These are phyloP conservation scores for Apophysomyces ossiformis DNA, from an alignment of 371 early-diverging fungal genomes.

Conservation along the genomic window DNA sequence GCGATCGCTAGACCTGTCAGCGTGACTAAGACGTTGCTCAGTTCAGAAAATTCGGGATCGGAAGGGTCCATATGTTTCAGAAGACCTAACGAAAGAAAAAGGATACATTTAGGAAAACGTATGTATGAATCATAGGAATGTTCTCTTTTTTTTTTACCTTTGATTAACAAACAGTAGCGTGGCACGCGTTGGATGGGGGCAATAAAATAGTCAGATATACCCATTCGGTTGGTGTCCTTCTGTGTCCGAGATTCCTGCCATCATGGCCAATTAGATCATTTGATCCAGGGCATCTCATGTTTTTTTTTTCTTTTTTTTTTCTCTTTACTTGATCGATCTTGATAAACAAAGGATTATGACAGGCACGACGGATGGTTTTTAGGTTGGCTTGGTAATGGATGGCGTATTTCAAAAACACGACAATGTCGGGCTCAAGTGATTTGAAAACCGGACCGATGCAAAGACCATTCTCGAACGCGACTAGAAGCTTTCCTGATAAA, in stretches of 20 bases:
- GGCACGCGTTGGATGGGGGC: slow-evolving; percentile 52
- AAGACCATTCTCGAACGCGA: slow-evolving; percentile 19
- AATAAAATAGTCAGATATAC: slow-evolving; percentile 51
- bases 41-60: slow-evolving; percentile 26
- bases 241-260: slow-evolving; percentile 40
- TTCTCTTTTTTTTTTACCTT: slow-evolving; percentile 30
- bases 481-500: slow-evolving; percentile 34
- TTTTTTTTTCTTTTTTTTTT: background rate
- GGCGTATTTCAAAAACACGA: slow-evolving; percentile 50
- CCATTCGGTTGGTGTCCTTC: slow-evolving; percentile 48
- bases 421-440: slow-evolving; percentile 31
- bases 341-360: slow-evolving; percentile 41
- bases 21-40: slow-evolving; percentile 33
- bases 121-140: background rate
- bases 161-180: slow-evolving; percentile 47
- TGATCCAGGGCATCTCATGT: no score
- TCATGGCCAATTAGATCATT: background rate
- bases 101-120: background rate
- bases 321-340: slow-evolving; percentile 49
- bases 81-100: slow-evolving; percentile 26
- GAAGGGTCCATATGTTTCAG: slow-evolving; percentile 37
- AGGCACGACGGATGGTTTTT: slow-evolving; percentile 43
- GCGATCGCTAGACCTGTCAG: slow-evolving; percentile 42
- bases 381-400: slow-evolving; percentile 46
- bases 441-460: slow-evolving; percentile 23